Evolutionary conservation across 768 basidiomycete genomes (phyloP).

Genomic region (Antrodiella citrinella): DNA sequence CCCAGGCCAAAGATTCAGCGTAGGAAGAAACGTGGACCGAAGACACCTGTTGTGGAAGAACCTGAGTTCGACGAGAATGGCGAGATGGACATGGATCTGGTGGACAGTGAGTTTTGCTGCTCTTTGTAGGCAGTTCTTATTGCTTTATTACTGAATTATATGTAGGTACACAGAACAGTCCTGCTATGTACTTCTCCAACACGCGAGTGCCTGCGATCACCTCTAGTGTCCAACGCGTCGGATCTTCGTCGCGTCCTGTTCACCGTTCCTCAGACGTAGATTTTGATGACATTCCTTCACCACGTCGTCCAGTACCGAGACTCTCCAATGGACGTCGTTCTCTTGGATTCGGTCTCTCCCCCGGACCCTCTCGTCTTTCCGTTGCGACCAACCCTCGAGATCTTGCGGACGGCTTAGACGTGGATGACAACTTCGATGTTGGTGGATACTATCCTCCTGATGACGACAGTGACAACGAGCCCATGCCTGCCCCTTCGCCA

Average conservation of each 20-base stretch:
- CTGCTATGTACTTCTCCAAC: constrained; percentile 23
- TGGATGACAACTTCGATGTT: constrained; percentile 12
- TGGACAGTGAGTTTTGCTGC: constrained; percentile 46
- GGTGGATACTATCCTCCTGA: constrained; percentile 10
- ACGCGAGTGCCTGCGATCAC: constrained; percentile 20
- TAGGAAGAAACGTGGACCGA: constrained; percentile 30
- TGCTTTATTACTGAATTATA: not conserved
- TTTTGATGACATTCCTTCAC: constrained; percentile 29
- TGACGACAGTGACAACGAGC: constrained; percentile 5
- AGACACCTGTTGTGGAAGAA: constrained; percentile 23
- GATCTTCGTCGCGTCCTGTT: constrained; percentile 23
- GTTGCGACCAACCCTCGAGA: constrained; percentile 10
- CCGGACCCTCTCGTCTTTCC: constrained; percentile 18
- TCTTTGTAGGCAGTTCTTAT: too few relatives aligned
- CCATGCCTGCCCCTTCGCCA: constrained; percentile 1
- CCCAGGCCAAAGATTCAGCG: constrained; percentile 46
- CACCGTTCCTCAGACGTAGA: constrained; percentile 24
- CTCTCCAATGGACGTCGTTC: constrained; percentile 14
- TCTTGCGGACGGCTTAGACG: constrained; percentile 12
- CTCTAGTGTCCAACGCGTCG: constrained; percentile 23
- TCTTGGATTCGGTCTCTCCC: constrained; percentile 10
- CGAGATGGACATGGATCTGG: constrained; percentile 74
- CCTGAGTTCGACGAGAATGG: constrained; percentile 42
- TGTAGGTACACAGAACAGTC: constrained; percentile 21
- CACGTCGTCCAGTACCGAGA: constrained; percentile 18